Conservation (phyloP, 768 basidiomycete genomes). For the Suillus weaverae region DNA sequence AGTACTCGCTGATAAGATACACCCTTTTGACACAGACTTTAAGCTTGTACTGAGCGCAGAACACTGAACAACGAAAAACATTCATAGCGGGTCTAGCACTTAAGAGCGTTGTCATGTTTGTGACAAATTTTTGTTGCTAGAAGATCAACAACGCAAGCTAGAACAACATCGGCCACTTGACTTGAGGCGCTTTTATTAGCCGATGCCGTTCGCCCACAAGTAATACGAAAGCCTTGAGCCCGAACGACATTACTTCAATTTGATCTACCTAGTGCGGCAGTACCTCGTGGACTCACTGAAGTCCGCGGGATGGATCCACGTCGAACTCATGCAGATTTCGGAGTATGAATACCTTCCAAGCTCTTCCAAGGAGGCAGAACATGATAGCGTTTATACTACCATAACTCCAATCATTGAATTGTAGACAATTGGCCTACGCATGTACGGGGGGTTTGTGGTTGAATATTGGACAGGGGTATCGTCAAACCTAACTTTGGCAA, state of each 20-base stretch:
- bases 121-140: not conserved
- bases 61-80: not conserved
- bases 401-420: not conserved
- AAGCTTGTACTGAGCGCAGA: not conserved
- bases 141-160: not conserved
- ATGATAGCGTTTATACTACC: not conserved
- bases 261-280: too few relatives aligned
- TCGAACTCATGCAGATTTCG: not conserved
- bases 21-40: not conserved
- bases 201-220: not conserved
- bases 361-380: not conserved
- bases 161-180: not conserved
- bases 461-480: not conserved
- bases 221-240: not conserved
- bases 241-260: too few relatives aligned
- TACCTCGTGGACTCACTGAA: not conserved
- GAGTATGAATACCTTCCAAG: not conserved
- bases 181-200: not conserved
- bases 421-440: not conserved
- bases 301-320: not conserved
- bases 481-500: not conserved
- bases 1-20: slow-evolving; percentile 3
- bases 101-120: not conserved
- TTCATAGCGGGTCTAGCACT: not conserved
- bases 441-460: not conserved